Percentiles rank a stretch among this genome's conserved stretches.
Conservation (phyloP, 345 rosid species). For the Brassica cretica region DNA sequence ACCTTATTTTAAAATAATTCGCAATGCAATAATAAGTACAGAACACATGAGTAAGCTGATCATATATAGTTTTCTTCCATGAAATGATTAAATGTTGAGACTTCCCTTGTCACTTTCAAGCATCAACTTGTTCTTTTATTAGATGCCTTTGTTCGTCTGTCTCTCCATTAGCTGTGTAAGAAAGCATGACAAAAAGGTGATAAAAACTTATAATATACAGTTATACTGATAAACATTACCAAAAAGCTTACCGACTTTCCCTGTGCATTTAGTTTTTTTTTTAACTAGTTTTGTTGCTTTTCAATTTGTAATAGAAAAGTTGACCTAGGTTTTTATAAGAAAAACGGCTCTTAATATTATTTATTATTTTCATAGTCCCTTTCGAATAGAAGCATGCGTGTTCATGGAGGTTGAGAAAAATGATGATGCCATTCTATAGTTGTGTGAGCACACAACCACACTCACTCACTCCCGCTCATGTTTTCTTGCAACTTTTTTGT, state of each 20-base stretch:
- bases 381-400: conserved; percentile 33
- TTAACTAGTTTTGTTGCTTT: neutral
- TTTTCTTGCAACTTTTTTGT: neutral
- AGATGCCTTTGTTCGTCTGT: conserved; percentile 28
- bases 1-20: neutral
- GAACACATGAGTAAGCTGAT: neutral
- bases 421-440: conserved; percentile 8
- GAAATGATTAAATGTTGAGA: conserved; percentile 14
- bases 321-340: conserved; percentile 8
- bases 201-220: neutral
- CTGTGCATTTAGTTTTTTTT: neutral
- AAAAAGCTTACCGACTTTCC: conserved; percentile 28
- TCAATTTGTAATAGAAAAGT: conserved; percentile 4
- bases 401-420: conserved; percentile 20
- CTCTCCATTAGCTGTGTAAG: conserved; percentile 33
- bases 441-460: conserved; percentile 6
- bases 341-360: neutral
- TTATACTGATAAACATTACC: conserved; percentile 18
- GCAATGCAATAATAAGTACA: conserved; percentile 21
- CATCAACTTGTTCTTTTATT: conserved; percentile 36
- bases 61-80: conserved; percentile 16
- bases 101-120: conserved; percentile 29
- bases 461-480: conserved; percentile 8
- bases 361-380: neutral
- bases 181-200: conserved; percentile 39